Conservation (phyloP, 2,329 filamentous ascomycete genomes). For the Xylariaceae sp. region DNA sequence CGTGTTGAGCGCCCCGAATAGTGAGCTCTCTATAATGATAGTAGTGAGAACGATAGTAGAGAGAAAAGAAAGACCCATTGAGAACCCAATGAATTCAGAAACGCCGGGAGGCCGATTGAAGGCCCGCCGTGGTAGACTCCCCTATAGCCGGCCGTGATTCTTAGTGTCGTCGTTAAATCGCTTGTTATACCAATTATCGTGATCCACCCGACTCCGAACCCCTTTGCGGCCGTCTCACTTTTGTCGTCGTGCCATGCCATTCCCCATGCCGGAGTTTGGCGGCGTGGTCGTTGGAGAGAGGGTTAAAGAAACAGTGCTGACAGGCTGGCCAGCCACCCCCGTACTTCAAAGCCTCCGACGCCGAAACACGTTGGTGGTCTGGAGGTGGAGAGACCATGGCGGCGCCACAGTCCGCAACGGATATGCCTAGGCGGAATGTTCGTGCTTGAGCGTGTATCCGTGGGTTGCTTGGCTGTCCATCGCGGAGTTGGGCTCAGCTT, state of each 20-base stretch:
- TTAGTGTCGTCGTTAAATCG: slow-evolving; percentile 10
- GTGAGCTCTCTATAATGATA: neutral
- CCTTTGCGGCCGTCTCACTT: slow-evolving; percentile 4
- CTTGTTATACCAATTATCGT: slow-evolving; percentile 4
- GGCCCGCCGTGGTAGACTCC: neutral
- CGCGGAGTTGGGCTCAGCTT: neutral
- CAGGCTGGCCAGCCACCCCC: too few relatives aligned
- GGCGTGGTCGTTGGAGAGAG: slow-evolving; percentile 1
- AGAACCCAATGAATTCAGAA: neutral
- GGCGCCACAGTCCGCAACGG: neutral
- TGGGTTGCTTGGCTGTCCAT: neutral
- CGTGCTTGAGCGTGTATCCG: neutral
- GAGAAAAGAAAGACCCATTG: neutral
- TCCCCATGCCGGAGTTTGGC: slow-evolving; percentile 5
- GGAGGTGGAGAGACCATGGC: neutral
- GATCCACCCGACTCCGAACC: slow-evolving; percentile 4
- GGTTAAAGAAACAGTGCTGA: too few relatives aligned
- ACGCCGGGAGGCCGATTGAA: neutral
- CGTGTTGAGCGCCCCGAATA: too few relatives aligned
- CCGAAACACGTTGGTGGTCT: too few relatives aligned
- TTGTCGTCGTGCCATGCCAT: slow-evolving; percentile 6
- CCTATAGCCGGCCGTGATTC: slow-evolving; percentile 4
- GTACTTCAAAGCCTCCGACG: too few relatives aligned
- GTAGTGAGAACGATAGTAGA: neutral
- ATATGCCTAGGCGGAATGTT: neutral